Evolutionary conservation across 257 asterid species (phyloP), one percentile per base, ranked within the genome.

Genomic region (Lycium ferocissimum): DNA sequence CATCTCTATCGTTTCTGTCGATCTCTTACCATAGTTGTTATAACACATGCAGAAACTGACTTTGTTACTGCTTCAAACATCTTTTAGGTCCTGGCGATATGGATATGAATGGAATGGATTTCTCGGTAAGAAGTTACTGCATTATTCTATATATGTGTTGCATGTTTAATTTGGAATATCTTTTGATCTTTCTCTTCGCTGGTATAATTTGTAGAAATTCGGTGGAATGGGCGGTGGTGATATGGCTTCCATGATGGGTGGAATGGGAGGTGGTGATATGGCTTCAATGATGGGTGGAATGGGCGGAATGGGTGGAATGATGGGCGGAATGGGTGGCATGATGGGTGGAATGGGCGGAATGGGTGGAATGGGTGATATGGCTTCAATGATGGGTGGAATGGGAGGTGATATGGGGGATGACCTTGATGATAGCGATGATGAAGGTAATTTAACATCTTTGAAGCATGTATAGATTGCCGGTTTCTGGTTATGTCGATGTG

Each of bases 101-200:
- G 62, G 99, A 95, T 87, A 8, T 90, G 90, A 97, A 98, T 73
- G 95, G 96, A 51, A 95, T 95, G 99, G 99, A 94, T 87, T 95
- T 95, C 92, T 95, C 99, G 17, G 99, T 95, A 89, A 89, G 92
- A 70, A 14, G 43, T 51, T 61, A 40, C 9, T 47, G 63, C 6
- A 40, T 58, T 69, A 4, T 38, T 49, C 14, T 59, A 26, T 33
- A 6, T 81, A 22, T 51, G 13, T 76, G 81, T 17, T 9, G 33
- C 14, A 4, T 61, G 5, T 65, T 4, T 22, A 3, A 12, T 35
- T 66, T 63, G 49, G 57, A 1, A 15, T 67, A 83, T 82, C 72
- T 49, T 79, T 62, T 88, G 58, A 89, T 81, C 15, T n/a, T 88
- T 85, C 17, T 67, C 17, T 40, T 61, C 10, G n/a, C 82, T 40